These are phyloP conservation scores for Penicillium parvum DNA, from an alignment of 495 filamentous ascomycete species.

Conservation along the genomic window DNA sequence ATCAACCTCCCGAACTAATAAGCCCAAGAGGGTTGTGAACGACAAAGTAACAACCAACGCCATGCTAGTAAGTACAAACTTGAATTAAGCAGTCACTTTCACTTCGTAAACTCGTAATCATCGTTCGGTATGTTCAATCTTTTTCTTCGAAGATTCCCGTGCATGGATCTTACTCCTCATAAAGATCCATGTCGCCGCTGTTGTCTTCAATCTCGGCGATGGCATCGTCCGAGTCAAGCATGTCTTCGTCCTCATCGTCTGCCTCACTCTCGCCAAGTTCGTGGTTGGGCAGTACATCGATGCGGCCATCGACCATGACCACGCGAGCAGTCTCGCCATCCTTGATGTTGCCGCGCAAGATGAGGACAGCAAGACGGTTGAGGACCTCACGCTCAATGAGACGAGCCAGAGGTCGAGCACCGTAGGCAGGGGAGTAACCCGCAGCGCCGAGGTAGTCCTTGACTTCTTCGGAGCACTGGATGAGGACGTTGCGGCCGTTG, in stretches of 20 bases:
- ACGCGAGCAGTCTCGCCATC: conserved; percentile 83
- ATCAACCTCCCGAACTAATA: too few species aligned
- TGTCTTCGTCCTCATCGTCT: conserved; percentile 65
- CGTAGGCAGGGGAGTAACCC: conserved; percentile 91
- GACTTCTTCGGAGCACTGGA: conserved; percentile 73
- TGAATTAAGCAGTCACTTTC: too few species aligned
- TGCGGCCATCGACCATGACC: conserved; percentile 68
- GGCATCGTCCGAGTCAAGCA: conserved; percentile 65
- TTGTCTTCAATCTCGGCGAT: conserved; percentile 60
- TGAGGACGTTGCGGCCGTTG: conserved; percentile 77
- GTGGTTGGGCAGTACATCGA: conserved; percentile 81
- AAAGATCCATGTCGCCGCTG: conserved; percentile 68
- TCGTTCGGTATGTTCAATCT: not conserved
- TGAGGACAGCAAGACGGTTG: conserved; percentile 84
- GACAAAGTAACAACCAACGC: too few species aligned
- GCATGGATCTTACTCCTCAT: conserved; percentile 54
- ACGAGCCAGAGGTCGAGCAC: conserved; percentile 79
- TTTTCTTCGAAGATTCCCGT: not conserved
- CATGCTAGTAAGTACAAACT: too few species aligned
- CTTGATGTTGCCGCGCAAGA: conserved; percentile 75
- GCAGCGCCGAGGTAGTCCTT: conserved; percentile 84
- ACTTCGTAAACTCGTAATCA: not conserved
- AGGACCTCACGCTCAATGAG: conserved; percentile 96
- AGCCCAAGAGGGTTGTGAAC: too few species aligned
- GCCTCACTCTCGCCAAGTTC: conserved; percentile 49